Evolutionary conservation across 2,329 filamentous ascomycete genomes (phyloP).

Genomic region (Plenodomus lindquistii): DNA sequence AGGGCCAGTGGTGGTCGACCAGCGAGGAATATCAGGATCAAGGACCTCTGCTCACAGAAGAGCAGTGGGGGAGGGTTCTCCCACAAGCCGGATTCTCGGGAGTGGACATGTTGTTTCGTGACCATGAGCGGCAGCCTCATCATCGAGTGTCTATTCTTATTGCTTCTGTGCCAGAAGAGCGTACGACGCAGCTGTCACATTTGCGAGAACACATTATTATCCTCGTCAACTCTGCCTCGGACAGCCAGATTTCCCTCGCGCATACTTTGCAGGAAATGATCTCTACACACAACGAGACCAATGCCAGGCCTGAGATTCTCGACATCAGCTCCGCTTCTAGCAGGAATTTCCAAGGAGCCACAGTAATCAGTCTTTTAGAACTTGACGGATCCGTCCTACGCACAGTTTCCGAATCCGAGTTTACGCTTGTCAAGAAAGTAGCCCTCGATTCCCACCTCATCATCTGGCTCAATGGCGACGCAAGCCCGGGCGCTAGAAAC

Average conservation of each 20-base stretch:
- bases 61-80: slow-evolving; percentile 38
- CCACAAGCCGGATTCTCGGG: slow-evolving; percentile 34
- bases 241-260: neutral
- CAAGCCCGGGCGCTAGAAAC: neutral
- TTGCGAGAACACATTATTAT: neutral
- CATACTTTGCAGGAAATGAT: neutral
- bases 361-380: neutral
- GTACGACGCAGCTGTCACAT: too few species aligned
- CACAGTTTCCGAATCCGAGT: neutral
- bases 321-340: neutral
- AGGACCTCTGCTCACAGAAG: slow-evolving; percentile 1
- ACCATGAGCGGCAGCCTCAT: slow-evolving; percentile 1
- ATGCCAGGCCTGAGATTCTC: neutral
- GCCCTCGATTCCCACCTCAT: neutral
- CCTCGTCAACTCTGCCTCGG: neutral
- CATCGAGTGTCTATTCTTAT: neutral
- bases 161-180: neutral
- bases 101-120: slow-evolving; percentile 17
- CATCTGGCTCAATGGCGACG: neutral
- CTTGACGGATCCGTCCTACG: neutral
- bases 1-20: neutral
- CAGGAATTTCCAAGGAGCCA: neutral
- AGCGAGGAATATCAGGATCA: neutral
- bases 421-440: neutral
- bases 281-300: neutral